Evolutionary conservation across 139 green algal genomes (phyloP).

Genomic region (Tetradesmus lagerheimii): DNA sequence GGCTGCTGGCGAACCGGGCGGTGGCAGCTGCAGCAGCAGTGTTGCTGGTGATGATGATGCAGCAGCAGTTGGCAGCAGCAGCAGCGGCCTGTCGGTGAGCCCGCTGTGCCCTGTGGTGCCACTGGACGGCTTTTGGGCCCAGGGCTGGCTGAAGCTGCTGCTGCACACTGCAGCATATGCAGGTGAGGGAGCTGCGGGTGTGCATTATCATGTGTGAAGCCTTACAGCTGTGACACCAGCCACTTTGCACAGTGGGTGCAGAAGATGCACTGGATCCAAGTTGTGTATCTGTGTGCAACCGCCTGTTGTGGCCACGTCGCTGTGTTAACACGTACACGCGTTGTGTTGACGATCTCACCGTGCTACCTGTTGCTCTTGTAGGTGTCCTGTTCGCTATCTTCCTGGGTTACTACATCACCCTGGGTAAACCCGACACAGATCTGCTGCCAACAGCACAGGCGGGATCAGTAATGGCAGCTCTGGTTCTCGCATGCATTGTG

Average conservation of each 20-base stretch:
- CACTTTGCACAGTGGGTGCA: too few relatives aligned
- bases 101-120: constrained; percentile 5
- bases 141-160: background rate
- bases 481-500: background rate
- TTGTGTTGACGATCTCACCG: too few relatives aligned
- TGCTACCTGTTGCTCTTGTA: background rate
- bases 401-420: background rate
- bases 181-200: background rate
- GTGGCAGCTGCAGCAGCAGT: background rate
- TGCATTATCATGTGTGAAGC: too few relatives aligned
- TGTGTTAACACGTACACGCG: too few relatives aligned
- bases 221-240: too few relatives aligned
- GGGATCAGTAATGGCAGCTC: background rate
- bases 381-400: background rate
- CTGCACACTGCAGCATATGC: background rate
- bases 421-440: background rate
- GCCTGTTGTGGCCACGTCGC: too few relatives aligned
- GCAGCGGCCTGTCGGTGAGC: background rate
- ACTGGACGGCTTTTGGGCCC: background rate
- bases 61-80: background rate
- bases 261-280: too few relatives aligned
- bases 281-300: too few relatives aligned
- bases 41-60: background rate
- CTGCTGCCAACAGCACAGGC: background rate
- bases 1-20: too few relatives aligned